Evolutionary conservation across 2,329 filamentous ascomycete species (phyloP).

Genomic region (Xylariaceae sp.): DNA sequence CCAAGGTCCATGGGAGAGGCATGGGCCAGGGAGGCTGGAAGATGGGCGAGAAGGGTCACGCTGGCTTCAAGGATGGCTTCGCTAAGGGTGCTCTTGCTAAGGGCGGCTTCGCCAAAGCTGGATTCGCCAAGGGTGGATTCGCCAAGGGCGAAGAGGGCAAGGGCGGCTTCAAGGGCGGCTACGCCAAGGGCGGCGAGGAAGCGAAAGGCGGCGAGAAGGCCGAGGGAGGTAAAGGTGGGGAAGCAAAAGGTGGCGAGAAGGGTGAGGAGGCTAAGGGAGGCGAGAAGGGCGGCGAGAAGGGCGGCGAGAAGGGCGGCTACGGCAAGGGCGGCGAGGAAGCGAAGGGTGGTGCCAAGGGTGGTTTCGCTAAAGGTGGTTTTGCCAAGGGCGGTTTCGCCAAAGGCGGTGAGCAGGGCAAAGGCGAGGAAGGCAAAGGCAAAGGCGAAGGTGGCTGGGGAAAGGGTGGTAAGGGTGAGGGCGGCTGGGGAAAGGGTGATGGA

Average conservation of each 20-base stretch:
- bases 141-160: background rate
- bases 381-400: background rate
- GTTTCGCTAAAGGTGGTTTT: slow-evolving; percentile 11
- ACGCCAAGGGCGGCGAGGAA: background rate
- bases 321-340: slow-evolving; percentile 7
- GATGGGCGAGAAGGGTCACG: background rate
- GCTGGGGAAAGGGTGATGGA: background rate
- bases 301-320: background rate
- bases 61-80: background rate
- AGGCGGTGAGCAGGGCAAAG: background rate
- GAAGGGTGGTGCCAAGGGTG: slow-evolving; percentile 16
- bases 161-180: background rate
- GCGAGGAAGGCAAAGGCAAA: slow-evolving; percentile 13
- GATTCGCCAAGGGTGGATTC: no score
- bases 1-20: background rate
- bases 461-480: slow-evolving; percentile 1
- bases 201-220: background rate
- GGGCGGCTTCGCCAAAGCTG: background rate
- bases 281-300: background rate
- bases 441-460: slow-evolving; percentile 15
- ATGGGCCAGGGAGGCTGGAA: background rate
- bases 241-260: background rate
- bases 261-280: slow-evolving; percentile 14
- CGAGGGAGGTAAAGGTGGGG: background rate
- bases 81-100: background rate